A percentile compares a stretch with the other conserved stretches of the same genome.
phyloP scores from a whole-genome alignment of 1,284 basidiomycete species.

The Meira miltonrushii region DNA sequence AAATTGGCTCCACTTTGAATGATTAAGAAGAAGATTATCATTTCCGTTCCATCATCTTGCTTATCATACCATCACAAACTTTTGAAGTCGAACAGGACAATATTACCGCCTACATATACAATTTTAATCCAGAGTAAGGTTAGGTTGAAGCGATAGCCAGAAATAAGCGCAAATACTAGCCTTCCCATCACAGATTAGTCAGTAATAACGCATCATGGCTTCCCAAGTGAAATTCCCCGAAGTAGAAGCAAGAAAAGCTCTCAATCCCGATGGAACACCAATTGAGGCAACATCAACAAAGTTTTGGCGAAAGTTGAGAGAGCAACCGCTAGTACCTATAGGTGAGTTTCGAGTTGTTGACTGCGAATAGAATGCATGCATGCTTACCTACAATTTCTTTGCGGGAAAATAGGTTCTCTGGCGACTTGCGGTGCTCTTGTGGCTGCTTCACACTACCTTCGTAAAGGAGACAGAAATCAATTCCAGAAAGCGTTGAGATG shows the following conservation, averaged over 20 bases:
- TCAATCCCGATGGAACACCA: conserved; percentile 1
- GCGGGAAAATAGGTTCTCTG: conserved; percentile 38
- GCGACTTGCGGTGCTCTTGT: conserved; percentile 45
- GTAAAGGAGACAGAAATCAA: conserved; percentile 40
- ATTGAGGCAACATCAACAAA: conserved; percentile 35
- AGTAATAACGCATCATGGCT: conserved; percentile 10
- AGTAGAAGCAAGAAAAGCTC: conserved; percentile 1
- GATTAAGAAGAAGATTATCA: too few species aligned
- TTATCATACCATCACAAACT: too few species aligned
- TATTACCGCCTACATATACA: too few species aligned
- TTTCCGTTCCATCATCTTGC: too few species aligned
- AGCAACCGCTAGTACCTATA: conserved; percentile 49
- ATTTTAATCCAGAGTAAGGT: too few species aligned
- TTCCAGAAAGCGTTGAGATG: conserved; percentile 49
- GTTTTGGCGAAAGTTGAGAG: conserved; percentile 43
- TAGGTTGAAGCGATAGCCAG: too few species aligned
- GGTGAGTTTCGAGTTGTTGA: conserved; percentile 24
- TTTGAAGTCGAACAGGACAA: too few species aligned
- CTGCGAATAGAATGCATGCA: neutral
- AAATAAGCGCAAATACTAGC: too few species aligned
- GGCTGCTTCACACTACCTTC: conserved; percentile 42
- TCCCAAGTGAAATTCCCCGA: conserved; percentile 19
- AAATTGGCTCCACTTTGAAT: too few species aligned
- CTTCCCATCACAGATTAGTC: too few species aligned
- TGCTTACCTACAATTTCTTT: neutral